Percentiles rank a stretch among this genome's conserved stretches.
phyloP scores from a whole-genome alignment of 1,284 basidiomycete species.

The Irpex rosettiformis region DNA sequence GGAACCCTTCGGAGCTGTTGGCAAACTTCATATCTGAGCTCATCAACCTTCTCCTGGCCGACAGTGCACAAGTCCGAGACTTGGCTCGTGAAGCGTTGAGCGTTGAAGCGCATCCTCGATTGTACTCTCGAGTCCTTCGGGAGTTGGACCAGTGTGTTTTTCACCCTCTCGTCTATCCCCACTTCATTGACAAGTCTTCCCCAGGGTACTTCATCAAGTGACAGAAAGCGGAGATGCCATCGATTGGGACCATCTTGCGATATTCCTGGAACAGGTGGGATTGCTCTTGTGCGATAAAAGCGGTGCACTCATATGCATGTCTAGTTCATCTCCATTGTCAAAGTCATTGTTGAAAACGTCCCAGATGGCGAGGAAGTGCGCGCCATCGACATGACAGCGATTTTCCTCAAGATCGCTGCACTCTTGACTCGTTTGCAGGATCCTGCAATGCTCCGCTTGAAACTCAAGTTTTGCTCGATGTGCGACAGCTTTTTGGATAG shows the following conservation, averaged over 20 bases:
- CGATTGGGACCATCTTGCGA: conserved; percentile 53
- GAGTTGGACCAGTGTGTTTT: conserved; percentile 69
- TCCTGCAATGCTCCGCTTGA: conserved; percentile 55
- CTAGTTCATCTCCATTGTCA: conserved; percentile 72
- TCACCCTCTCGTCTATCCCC: not conserved
- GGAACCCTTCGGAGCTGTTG: conserved; percentile 55
- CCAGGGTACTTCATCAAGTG: conserved; percentile 45
- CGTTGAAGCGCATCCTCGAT: conserved; percentile 66
- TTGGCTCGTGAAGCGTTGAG: conserved; percentile 79
- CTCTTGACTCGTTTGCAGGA: conserved; percentile 67
- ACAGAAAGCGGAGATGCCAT: conserved; percentile 33
- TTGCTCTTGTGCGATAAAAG: not conserved
- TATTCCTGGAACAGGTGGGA: conserved; percentile 76
- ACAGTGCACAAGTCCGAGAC: conserved; percentile 67
- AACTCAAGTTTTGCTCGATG: conserved; percentile 74
- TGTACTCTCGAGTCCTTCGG: conserved; percentile 65
- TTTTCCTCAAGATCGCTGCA: conserved; percentile 59
- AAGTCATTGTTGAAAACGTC: conserved; percentile 74
- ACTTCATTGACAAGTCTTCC: not conserved
- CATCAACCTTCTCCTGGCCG: conserved; percentile 65
- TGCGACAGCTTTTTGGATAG: conserved; percentile 68
- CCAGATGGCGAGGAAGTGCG: conserved; percentile 58
- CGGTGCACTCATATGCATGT: not conserved
- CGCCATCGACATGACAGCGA: conserved; percentile 68
- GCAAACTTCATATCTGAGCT: conserved; percentile 66